A percentile compares a stretch with the other conserved stretches of the same genome.
phyloP scores from a whole-genome alignment of 257 asterid species.

The Ilex asprella region DNA sequence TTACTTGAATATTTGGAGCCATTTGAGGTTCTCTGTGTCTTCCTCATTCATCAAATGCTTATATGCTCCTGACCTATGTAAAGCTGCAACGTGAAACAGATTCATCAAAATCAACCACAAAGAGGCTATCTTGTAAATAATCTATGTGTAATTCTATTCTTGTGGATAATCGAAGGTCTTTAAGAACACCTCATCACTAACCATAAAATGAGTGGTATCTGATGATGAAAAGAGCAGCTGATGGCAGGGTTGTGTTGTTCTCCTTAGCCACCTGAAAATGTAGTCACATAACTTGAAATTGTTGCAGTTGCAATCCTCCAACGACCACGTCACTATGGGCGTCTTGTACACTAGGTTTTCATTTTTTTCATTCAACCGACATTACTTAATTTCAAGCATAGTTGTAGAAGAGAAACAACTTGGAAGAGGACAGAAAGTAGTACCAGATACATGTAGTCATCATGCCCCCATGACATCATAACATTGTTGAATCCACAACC shows the following conservation, averaged over 20 bases:
- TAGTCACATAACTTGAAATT: neutral
- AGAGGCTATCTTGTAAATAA: no score
- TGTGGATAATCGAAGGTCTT: no score
- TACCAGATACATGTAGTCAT: slow-evolving; percentile 92
- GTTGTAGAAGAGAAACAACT: neutral
- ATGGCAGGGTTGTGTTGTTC: slow-evolving; percentile 62
- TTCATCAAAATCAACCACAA: neutral
- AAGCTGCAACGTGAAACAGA: slow-evolving; percentile 36
- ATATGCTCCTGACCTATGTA: slow-evolving; percentile 64
- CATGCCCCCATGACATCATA: slow-evolving; percentile 93
- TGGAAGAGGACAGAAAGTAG: neutral
- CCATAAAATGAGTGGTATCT: slow-evolving; percentile 86
- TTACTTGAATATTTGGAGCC: slow-evolving; percentile 71
- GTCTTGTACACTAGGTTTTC: neutral
- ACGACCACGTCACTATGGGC: no score
- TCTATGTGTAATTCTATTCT: no score
- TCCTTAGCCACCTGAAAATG: slow-evolving; percentile 65
- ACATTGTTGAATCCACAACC: slow-evolving; percentile 78
- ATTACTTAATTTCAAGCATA: neutral
- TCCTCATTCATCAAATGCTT: slow-evolving; percentile 67
- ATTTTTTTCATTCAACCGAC: neutral
- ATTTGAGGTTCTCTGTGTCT: slow-evolving; percentile 55
- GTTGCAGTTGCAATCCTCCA: neutral
- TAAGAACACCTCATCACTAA: neutral
- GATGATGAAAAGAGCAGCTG: slow-evolving; percentile 74